Base-by-base conservation (phyloP, 768 basidiomycete genomes). In the Mycena latifolia region DNA sequence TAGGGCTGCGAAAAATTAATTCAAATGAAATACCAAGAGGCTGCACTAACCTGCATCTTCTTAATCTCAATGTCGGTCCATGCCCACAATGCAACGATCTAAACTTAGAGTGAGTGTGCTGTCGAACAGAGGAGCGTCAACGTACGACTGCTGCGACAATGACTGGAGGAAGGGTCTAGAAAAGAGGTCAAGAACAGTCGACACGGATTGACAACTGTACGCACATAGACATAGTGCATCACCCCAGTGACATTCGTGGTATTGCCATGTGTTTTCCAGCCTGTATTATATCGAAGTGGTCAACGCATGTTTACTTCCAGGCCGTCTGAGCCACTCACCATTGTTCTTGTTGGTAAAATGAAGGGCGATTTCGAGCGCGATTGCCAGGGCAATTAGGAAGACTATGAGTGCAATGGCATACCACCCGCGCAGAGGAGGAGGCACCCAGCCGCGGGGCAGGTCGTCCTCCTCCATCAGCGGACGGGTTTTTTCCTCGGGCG, bases 11-110 rank as follows among this genome's bases (percentile, higher is more conserved):
- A 45, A 18, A 52, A 28, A 37, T 65, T 25, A 61, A 50, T 45
- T 35, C 14, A 55, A 39, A 25, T 14, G 3, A 33, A 43, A n/a
- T 31, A 45, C 33, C 39, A 56, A 33, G 25, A 50, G 10, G 24
- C 4, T 17, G n/a, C 20, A 50, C 74, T 29, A 54, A 83, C 85
- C 78, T 87, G 87, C 76, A 88, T 81, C 72, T 82, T 85, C 69
- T 87, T 85, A 54, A 89, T 84, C 64, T 86, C 86, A 27, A 84
- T 78, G 67, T 87, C 86, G 7, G 85, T 87, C 86, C 86, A 87
- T 7, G 84, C 75, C 86, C 86, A 88, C 57, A 86, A 63, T 0
- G 82, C 83, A 5, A 84, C 82, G 14, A 87, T 59, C 82, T 84
- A 64, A 37, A 47, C 29, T 31, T 41, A 28, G 45, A 7, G 28